phyloP scores from a whole-genome alignment of 1,284 basidiomycete species.

The Ganoderma lucidum region DNA sequence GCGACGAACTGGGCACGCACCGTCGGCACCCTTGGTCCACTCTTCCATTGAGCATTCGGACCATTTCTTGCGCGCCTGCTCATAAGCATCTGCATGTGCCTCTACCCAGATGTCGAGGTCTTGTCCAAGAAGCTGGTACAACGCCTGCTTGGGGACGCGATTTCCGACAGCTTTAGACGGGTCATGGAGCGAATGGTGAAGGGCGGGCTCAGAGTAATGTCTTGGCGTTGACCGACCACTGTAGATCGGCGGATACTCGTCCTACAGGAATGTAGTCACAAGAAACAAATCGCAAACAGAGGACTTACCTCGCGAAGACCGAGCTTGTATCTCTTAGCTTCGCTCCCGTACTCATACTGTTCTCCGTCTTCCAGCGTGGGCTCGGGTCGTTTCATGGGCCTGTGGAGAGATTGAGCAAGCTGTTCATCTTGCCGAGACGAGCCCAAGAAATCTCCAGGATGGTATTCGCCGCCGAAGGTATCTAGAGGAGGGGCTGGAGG shows the following conservation, averaged over 20 bases:
- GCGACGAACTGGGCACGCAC: slow-evolving; percentile 22
- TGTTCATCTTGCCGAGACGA: slow-evolving; percentile 10
- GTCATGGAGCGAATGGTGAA: background rate
- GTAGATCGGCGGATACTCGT: slow-evolving; percentile 19
- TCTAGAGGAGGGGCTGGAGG: slow-evolving; percentile 10
- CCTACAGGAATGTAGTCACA: slow-evolving; percentile 21
- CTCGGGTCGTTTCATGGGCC: slow-evolving; percentile 33
- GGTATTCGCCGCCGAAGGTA: slow-evolving; percentile 10
- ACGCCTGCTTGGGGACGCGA: slow-evolving; percentile 22
- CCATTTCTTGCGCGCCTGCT: slow-evolving; percentile 42
- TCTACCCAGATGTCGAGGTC: slow-evolving; percentile 38
- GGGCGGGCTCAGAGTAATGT: slow-evolving; percentile 10
- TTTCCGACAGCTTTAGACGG: background rate
- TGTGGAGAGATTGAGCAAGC: slow-evolving; percentile 25
- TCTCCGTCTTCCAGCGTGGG: slow-evolving; percentile 32
- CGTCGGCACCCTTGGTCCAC: slow-evolving; percentile 42
- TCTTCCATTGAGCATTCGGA: slow-evolving; percentile 42
- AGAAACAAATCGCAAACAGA: background rate
- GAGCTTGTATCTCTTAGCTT: slow-evolving; percentile 36
- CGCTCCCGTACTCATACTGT: slow-evolving; percentile 29
- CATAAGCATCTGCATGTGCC: slow-evolving; percentile 37
- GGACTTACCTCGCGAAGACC: slow-evolving; percentile 23
- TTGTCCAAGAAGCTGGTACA: slow-evolving; percentile 38
- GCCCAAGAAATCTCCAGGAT: slow-evolving; percentile 6
- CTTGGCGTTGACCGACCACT: slow-evolving; percentile 24